Evolutionary conservation across 225 moss, liverwort and hornwort species (phyloP).

Genomic region (Antitrichia curtipendula): DNA sequence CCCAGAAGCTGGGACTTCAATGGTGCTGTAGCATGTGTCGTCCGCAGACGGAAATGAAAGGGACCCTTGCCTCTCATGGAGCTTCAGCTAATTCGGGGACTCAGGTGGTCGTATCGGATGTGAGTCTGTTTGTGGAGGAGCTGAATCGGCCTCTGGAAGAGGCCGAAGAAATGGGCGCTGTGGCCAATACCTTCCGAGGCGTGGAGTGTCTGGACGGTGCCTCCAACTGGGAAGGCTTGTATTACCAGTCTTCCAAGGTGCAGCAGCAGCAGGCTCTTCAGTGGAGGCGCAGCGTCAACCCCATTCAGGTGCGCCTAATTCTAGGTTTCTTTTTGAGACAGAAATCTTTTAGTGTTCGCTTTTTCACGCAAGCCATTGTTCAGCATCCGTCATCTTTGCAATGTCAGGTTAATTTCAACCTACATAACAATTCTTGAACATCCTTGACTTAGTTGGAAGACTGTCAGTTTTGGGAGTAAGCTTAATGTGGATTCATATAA

Average conservation of each 20-base stretch:
- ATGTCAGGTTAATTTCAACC: not conserved
- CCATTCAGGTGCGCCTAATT: slow-evolving; percentile 2
- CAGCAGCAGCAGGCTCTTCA: slow-evolving; percentile 3
- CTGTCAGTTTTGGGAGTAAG: not conserved
- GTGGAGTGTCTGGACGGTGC: slow-evolving; percentile 32
- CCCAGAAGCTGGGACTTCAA: slow-evolving; percentile 7
- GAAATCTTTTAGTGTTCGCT: too few species aligned
- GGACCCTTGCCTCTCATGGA: not conserved
- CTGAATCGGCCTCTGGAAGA: not conserved
- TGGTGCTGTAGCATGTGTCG: slow-evolving; percentile 44
- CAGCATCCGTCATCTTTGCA: not conserved
- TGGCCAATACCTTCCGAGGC: slow-evolving; percentile 28
- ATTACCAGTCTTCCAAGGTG: slow-evolving; percentile 13
- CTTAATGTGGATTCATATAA: not conserved
- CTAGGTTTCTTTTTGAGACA: not conserved
- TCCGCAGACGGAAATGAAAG: not conserved
- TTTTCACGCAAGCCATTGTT: not conserved
- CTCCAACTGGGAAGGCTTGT: slow-evolving; percentile 28
- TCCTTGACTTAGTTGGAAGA: too few species aligned
- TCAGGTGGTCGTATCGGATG: not conserved
- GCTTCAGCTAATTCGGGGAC: not conserved
- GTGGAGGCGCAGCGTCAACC: slow-evolving; percentile 12
- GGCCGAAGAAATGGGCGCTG: slow-evolving; percentile 42
- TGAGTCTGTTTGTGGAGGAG: slow-evolving; percentile 22
- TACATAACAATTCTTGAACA: not conserved